phyloP scores from a whole-genome alignment of 1,284 basidiomycete species.

The Cryptococcus sp. region DNA sequence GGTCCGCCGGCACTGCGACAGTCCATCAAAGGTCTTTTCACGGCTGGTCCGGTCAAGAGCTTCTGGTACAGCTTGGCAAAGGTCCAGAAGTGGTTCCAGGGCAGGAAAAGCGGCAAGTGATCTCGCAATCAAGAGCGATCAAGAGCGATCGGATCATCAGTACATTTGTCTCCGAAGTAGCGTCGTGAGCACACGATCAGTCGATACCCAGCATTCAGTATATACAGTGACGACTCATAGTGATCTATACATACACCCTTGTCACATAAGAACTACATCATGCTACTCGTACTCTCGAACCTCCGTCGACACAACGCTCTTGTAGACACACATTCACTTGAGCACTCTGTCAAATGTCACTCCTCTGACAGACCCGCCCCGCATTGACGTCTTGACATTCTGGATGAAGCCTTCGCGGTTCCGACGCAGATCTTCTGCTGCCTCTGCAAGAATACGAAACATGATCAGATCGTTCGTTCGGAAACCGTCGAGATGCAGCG shows the following conservation, averaged over 20 bases:
- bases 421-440: conserved; percentile 87
- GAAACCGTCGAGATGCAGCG: not conserved
- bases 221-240: no score
- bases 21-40: conserved; percentile 80
- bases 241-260: conserved; percentile 7
- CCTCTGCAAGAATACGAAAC: conserved; percentile 63
- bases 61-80: conserved; percentile 73
- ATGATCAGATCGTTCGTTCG: not conserved
- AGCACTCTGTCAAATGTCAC: conserved; percentile 75
- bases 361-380: conserved; percentile 72
- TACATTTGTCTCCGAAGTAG: no score
- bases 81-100: conserved; percentile 76
- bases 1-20: conserved; percentile 80
- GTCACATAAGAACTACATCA: no score
- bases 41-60: conserved; percentile 78
- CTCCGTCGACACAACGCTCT: no score
- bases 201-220: conserved; percentile 13
- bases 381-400: conserved; percentile 83
- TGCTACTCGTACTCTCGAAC: no score
- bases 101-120: conserved; percentile 18
- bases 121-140: not conserved
- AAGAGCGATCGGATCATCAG: no score
- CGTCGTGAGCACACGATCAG: not conserved
- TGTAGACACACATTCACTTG: not conserved
- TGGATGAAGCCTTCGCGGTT: conserved; percentile 75